phyloP scores from a whole-genome alignment of 1,139 yeast species.

The Hanseniaspora gamundiae region DNA sequence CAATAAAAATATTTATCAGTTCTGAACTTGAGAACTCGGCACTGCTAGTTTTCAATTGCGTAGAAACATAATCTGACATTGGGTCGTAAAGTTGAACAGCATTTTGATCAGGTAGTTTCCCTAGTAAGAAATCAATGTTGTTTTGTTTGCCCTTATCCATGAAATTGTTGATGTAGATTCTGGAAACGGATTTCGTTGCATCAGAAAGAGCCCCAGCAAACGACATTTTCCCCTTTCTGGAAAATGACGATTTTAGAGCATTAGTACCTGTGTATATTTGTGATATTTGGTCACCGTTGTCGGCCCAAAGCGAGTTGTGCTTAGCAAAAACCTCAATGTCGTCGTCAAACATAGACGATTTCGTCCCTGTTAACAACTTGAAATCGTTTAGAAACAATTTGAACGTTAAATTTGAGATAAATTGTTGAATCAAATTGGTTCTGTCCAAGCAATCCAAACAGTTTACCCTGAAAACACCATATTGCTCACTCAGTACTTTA shows the following conservation, averaged over 20 bases:
- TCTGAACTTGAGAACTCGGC: slow-evolving; percentile 49
- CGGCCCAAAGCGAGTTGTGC: slow-evolving; percentile 91
- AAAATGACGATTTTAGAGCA: slow-evolving; percentile 86
- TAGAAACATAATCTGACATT: slow-evolving; percentile 64
- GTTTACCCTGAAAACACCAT: slow-evolving; percentile 83
- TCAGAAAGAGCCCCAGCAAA: slow-evolving; percentile 93
- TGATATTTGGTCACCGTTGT: slow-evolving; percentile 93
- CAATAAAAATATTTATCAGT: slow-evolving; percentile 57
- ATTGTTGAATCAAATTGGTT: slow-evolving; percentile 87
- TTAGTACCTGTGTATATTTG: slow-evolving; percentile 96
- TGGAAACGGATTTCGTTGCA: slow-evolving; percentile 87
- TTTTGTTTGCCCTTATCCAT: slow-evolving; percentile 84
- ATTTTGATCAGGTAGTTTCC: slow-evolving; percentile 58
- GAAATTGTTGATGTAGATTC: slow-evolving; percentile 92
- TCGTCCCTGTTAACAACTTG: slow-evolving; percentile 25
- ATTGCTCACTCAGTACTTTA: slow-evolving; percentile 54
- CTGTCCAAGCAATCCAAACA: slow-evolving; percentile 93
- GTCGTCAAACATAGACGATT: slow-evolving; percentile 14
- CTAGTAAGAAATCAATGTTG: slow-evolving; percentile 75
- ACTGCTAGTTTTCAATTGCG: slow-evolving; percentile 40
- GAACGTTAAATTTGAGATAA: slow-evolving; percentile 55
- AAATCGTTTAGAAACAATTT: slow-evolving; percentile 49
- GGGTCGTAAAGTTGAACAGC: slow-evolving; percentile 81
- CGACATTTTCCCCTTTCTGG: slow-evolving; percentile 91
- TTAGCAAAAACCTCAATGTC: slow-evolving; percentile 40